phyloP scores from a whole-genome alignment of 352 stramenopile genomes.

The Pythium coloratum region DNA sequence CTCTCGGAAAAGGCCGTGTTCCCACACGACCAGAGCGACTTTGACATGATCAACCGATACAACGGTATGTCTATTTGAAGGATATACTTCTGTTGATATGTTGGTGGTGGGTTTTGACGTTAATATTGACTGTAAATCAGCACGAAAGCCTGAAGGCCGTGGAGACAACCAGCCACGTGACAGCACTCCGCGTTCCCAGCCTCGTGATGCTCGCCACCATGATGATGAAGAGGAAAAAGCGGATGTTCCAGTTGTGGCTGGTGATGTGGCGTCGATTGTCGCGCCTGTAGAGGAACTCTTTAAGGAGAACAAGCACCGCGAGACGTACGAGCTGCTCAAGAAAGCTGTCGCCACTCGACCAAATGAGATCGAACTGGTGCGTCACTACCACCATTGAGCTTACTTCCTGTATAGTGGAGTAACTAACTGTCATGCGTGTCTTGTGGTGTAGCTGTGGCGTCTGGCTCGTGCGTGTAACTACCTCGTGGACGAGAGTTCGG shows the following conservation, averaged over 20 bases:
- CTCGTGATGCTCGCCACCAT: neutral
- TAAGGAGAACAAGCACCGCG: conserved; percentile 41
- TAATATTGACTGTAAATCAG: neutral
- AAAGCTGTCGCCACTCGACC: conserved; percentile 37
- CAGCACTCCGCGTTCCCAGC: neutral
- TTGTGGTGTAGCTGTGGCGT: conserved; percentile 50
- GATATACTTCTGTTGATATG: neutral
- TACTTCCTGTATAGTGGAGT: neutral
- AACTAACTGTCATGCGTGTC: neutral
- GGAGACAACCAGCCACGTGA: neutral
- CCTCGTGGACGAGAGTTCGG: conserved; percentile 44
- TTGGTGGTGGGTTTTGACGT: neutral
- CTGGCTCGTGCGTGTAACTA: conserved; percentile 63
- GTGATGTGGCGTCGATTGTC: conserved; percentile 36
- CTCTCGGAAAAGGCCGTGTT: conserved; percentile 62
- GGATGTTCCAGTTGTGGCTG: conserved; percentile 8
- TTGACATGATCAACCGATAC: conserved; percentile 55
- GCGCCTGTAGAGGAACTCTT: conserved; percentile 51
- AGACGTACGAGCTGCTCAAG: conserved; percentile 47
- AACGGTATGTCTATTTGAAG: conserved; percentile 10
- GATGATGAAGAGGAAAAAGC: conserved; percentile 44
- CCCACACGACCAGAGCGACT: conserved; percentile 51
- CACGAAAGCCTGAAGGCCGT: neutral
- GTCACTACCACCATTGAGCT: neutral
- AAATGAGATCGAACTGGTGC: conserved; percentile 51